Evolutionary conservation across 1,139 yeast species (phyloP), one percentile per base, ranked within the genome.

Genomic region (Yamadazyma pseudoaaseri): DNA sequence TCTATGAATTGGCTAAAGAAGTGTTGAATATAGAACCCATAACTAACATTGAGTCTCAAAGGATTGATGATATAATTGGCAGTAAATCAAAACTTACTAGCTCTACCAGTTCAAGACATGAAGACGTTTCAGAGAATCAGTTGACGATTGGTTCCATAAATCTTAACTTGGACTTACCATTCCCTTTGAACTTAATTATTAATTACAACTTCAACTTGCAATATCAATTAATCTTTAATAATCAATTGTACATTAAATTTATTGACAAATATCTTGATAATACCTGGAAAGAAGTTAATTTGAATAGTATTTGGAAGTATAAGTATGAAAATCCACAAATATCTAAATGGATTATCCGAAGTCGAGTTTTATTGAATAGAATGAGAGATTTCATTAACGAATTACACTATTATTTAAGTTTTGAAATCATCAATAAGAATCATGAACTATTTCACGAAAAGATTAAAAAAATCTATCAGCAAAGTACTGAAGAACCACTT

Each of bases 151-250:
- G 62, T 2, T 62, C 67, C 23, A 50, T 89, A 10, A 84, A 81
- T 44, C 64, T 89, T 27, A 85, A 86, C 34, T 56, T 86, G 22
- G 65, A 72, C 17, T 65, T 90, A 14, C 96, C 97, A 5, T 94
- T 87, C 52, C 99, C 99, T 0, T 60, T 89, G 30, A 87, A 89
- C 44, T 65, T 90, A 25, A 68, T 92, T 1, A 61, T 89, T 3
- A 79, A 85, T 16, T 76, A 81, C 39, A 82, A 86, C 27, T 77
- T 83, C 20, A 68, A 87, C 21, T 73, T 81, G 31, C 89, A 94
- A 41, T 89, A 84, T 51, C 96, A 90, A 54, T 65, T 87, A 20
- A 62, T 89, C 37, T 87, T 86, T 49, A 77, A 96, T 44, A 81
- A 86, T 44, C 65, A 86, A 28, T 59, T 82, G 18, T 70, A 81